These are phyloP conservation scores for Pseudonitzschia pungens DNA, from an alignment of 108 stramenopile species.

Conservation along the genomic window DNA sequence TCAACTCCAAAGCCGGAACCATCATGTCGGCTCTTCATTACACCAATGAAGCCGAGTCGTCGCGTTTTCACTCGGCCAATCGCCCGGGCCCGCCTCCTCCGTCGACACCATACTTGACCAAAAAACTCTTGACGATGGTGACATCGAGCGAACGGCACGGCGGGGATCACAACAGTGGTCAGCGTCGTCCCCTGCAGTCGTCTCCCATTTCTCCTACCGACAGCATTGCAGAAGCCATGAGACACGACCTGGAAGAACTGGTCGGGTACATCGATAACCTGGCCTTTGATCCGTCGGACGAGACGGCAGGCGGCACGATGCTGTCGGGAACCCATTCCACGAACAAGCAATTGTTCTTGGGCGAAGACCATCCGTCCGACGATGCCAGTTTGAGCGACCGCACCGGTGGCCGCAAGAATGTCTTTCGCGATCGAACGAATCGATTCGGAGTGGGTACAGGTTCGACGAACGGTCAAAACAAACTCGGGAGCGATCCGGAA, in stretches of 20 bases:
- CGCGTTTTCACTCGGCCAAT: not conserved
- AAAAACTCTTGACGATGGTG: conserved; percentile 12
- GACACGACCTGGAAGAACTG: conserved; percentile 17
- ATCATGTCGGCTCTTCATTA: not conserved
- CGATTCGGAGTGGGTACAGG: not conserved
- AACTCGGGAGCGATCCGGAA: not conserved
- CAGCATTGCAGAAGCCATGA: conserved; percentile 16
- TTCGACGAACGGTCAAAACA: not conserved
- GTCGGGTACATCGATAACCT: conserved; percentile 14
- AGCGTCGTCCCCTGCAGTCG: not conserved
- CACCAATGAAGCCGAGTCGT: not conserved
- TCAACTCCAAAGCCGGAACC: not conserved
- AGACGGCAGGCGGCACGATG: not conserved
- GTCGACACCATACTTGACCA: conserved; percentile 2
- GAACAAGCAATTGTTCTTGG: conserved; percentile 7
- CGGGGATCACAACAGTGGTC: not conserved
- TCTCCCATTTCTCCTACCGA: conserved; percentile 12
- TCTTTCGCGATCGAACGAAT: conserved; percentile 16
- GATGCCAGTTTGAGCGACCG: not conserved
- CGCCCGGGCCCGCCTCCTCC: not conserved
- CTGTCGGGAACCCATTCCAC: not conserved
- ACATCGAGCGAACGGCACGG: not conserved
- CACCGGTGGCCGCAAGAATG: not conserved
- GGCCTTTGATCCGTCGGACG: conserved; percentile 8
- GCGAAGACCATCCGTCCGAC: not conserved